These are phyloP conservation scores for Agrocybe praecox DNA, from an alignment of 768 basidiomycete species.

Conservation along the genomic window DNA sequence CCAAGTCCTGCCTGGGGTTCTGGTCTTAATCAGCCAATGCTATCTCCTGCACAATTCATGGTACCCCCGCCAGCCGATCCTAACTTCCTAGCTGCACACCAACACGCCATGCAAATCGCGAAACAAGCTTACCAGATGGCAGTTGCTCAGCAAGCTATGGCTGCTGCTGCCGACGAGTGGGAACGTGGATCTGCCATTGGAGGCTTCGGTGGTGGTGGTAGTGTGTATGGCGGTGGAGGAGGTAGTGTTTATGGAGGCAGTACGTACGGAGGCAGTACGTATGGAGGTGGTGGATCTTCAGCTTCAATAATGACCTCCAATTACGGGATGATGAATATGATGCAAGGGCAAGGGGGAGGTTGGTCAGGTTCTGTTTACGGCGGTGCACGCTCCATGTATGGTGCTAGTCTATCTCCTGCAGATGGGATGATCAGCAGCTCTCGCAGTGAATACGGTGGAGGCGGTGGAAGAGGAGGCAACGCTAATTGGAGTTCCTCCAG, in stretches of 20 bases:
- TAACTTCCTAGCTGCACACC: constrained; percentile 70
- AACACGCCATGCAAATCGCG: constrained; percentile 84
- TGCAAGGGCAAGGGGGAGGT: constrained; percentile 33
- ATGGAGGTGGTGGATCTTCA: neutral
- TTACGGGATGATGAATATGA: constrained; percentile 42
- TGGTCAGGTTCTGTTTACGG: constrained; percentile 54
- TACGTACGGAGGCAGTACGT: neutral
- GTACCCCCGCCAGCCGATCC: constrained; percentile 53
- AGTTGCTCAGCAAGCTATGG: constrained; percentile 89
- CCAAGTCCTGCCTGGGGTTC: constrained; percentile 18
- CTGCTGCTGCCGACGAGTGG: constrained; percentile 89
- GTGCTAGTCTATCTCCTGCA: constrained; percentile 12
- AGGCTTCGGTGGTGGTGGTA: constrained; percentile 40
- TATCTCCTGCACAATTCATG: constrained; percentile 47
- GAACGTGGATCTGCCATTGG: constrained; percentile 72
- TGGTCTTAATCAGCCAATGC: constrained; percentile 32
- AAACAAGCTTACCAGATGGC: constrained; percentile 92
- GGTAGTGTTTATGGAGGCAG: constrained; percentile 20
- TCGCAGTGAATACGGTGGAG: constrained; percentile 67
- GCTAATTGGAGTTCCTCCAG: constrained; percentile 58
- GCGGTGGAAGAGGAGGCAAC: constrained; percentile 36
- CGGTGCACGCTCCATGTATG: constrained; percentile 56
- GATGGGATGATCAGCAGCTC: constrained; percentile 46
- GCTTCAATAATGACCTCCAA: constrained; percentile 32
- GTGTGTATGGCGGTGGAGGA: constrained; percentile 46